These are phyloP conservation scores for Iris macrosiphon DNA, from an alignment of 106 monocot genomes.

Conservation along the genomic window DNA sequence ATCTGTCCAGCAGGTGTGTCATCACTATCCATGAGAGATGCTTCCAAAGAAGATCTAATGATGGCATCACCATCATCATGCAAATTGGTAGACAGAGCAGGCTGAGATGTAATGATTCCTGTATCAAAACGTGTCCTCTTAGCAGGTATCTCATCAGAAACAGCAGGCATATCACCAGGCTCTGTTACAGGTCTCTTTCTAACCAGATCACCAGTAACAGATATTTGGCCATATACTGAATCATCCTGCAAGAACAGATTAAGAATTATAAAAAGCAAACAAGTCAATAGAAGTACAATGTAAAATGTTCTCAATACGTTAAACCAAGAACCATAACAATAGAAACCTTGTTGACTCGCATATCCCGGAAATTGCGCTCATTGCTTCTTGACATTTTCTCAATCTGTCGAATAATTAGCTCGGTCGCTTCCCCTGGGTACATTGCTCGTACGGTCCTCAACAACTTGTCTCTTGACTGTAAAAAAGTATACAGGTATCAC, in stretches of 20 bases:
- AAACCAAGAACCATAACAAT: background rate
- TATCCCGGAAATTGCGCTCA: slow-evolving; percentile 61
- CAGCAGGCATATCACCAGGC: slow-evolving; percentile 19
- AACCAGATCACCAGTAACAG: slow-evolving; percentile 20
- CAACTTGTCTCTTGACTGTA: slow-evolving; percentile 81
- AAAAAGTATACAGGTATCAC: too few relatives aligned
- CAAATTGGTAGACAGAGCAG: slow-evolving; percentile 9
- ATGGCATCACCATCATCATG: slow-evolving; percentile 23
- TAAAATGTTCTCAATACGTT: too few relatives aligned
- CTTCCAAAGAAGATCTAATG: slow-evolving; percentile 29
- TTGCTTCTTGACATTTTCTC: slow-evolving; percentile 67
- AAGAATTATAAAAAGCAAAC: background rate
- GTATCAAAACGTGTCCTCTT: slow-evolving; percentile 36
- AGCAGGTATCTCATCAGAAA: slow-evolving; percentile 35
- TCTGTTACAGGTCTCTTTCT: slow-evolving; percentile 18
- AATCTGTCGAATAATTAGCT: slow-evolving; percentile 72
- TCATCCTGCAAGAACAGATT: slow-evolving; percentile 58
- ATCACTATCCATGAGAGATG: slow-evolving; percentile 31
- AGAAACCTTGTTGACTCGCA: slow-evolving; percentile 47
- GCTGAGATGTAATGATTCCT: slow-evolving; percentile 13
- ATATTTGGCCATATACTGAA: slow-evolving; percentile 10
- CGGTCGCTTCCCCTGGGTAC: slow-evolving; percentile 72
- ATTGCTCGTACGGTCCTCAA: slow-evolving; percentile 44
- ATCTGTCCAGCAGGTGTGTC: slow-evolving; percentile 75
- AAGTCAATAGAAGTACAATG: too few relatives aligned